A percentile compares a stretch with the other conserved stretches of the same genome.
These are phyloP conservation scores for Hysterangium stoloniferum DNA, from an alignment of 768 basidiomycete species.

Conservation along the genomic window DNA sequence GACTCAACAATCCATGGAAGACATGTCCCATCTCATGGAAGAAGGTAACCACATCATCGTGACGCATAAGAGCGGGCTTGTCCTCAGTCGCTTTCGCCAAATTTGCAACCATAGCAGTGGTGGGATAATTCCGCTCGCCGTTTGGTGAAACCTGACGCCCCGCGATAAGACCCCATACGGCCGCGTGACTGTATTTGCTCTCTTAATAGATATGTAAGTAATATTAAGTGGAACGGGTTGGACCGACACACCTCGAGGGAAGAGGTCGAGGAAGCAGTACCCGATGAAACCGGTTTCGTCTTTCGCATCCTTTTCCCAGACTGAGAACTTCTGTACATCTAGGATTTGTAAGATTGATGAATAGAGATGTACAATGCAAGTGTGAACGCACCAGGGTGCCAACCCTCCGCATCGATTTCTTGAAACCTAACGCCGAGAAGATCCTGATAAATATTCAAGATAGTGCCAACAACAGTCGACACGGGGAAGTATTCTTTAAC, in stretches of 20 bases:
- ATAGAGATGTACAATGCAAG: background rate
- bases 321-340: conserved; percentile 80
- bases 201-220: conserved; percentile 30
- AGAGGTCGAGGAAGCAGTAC: conserved; percentile 83
- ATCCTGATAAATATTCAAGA: conserved; percentile 78
- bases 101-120: conserved; percentile 85
- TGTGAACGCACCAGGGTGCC: conserved; percentile 65
- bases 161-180: conserved; percentile 70
- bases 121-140: conserved; percentile 61
- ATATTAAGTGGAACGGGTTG: conserved; percentile 10
- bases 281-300: conserved; percentile 70
- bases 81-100: conserved; percentile 78
- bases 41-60: conserved; percentile 83
- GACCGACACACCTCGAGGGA: conserved; percentile 57
- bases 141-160: conserved; percentile 49
- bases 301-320: conserved; percentile 75
- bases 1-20: conserved; percentile 50
- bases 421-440: conserved; percentile 67
- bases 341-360: conserved; percentile 6
- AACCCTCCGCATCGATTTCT: conserved; percentile 50
- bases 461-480: conserved; percentile 69
- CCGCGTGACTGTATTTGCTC: conserved; percentile 79
- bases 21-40: conserved; percentile 83
- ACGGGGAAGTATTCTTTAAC: conserved; percentile 92
- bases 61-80: conserved; percentile 78